Evolutionary conservation across 2,329 filamentous ascomycete genomes (phyloP), one percentile per base, ranked within the genome.

Genomic region (Stachybotrys chlorohalonatus): DNA sequence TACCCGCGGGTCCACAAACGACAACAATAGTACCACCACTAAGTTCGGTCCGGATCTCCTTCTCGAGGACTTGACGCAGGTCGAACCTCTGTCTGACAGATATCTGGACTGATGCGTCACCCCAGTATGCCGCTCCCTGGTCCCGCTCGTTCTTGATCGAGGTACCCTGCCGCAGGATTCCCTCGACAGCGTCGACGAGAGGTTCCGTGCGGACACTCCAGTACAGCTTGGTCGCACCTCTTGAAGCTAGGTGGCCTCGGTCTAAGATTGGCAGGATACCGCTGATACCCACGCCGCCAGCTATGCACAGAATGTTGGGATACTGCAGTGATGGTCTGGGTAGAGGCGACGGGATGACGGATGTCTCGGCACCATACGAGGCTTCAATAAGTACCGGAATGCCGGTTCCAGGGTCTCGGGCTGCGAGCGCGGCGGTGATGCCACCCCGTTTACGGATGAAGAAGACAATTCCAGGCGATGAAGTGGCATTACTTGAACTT

Each of bases 211-310:
- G 58, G 2, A 60, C 54, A 11, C 58, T 60, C 62, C 62, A 64
- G 51, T 58, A 64, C 7, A 63, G 57, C 53, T 61, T 61, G 47
- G 56, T 58, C 60, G 36, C 52, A 49, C 6, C 56, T 51, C 39
- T 54, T 51, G 50, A 53, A 47, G 16, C 55, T 15, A 15, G 42
- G 53, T 15, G 51, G 55, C 36, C 55, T 58, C 15, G 54, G 47
- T 51, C 54, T 55, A 17, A 63, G 59, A 9, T 58, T 51, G 65
- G 65, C 7, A 68, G 56, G 11, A 65, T 62, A 7, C 65, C 66
- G 3, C 65, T 66, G 32, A 68, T 64, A 1, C 66, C 66, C 5
- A 66, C 66, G 11, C 65, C 65, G 24, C 66, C 64, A 7, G 66
- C 65, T 42, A 68, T 58, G 49, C 63, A 67, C 1, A 68, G 56